Evolutionary conservation across 2,329 filamentous ascomycete genomes (phyloP), one percentile per base, ranked within the genome.

Genomic region (Colletotrichum abscissum): DNA sequence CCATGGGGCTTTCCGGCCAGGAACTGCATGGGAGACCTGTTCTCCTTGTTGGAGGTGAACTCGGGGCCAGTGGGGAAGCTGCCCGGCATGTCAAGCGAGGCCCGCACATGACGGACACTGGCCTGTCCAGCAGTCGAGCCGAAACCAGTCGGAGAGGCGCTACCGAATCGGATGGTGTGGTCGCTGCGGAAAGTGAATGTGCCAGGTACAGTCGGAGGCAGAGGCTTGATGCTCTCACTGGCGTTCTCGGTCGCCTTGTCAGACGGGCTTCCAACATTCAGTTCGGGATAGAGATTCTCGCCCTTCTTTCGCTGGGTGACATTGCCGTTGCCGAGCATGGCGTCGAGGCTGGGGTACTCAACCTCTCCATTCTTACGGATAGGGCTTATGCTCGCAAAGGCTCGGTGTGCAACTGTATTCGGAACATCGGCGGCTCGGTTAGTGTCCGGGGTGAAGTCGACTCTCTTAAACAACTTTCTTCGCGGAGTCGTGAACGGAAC

Each of bases 371-470:
- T 77, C 72, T 80, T 84, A 74, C 76, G 78, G 75, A 57, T 67
- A 42, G 73, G 64, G 54, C 54, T 65, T 75, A 88, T 79, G 4
- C 89, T 88, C 3, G 90, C 90, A 8, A 90, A 90, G 1, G 90
- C 89, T 26, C 46, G 63, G 49, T 73, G 71, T 6, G 71, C 55
- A 55, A 73, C 62, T n/a, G 71, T 73, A 70, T 86, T 84, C 72
- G 89, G 86, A 0, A 79, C 76, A 62, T 84, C 76, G 0, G 82
- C 80, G 9, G 84, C 82, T 22, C 84, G 83, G 75, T 94, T 89
- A 46, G 92, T 92, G 74, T 91, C 91, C 0, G 92, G 92, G 0
- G 93, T 95, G 78, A 97, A 98, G 63, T 93, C 92, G 46, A 97
- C 94, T 69, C 90, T 92, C 84, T 97, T 97, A 22, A 84, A 81